Evolutionary conservation across 169 alveolate species (phyloP), one percentile per base, ranked within the genome.

Genomic region (Babesia bovis): DNA sequence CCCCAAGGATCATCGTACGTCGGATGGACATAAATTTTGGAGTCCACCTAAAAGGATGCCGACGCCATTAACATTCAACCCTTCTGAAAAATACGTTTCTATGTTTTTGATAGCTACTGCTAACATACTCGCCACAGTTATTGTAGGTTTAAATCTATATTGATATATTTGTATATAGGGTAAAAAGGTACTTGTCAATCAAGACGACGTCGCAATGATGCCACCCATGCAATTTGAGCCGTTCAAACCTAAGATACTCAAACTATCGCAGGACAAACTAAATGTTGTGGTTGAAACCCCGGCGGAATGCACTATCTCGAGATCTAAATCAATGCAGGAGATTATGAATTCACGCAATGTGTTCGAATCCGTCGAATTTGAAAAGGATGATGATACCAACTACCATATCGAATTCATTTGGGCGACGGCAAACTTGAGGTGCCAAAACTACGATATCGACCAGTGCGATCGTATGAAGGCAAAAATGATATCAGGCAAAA

Each of bases 21-120:
- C 91, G n/a, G 97, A 94, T 60, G 99, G 99, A 3, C 85, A 91
- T 15, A 94, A 87, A 56, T 98, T 98, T 88, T 98, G 99, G 99
- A 85, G 96, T 36, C 98, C 99, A 19, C 99, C 99, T 17, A 98
- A 98, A 79, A 91, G 99, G 82, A 94, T 96, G n/a, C 99, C 99
- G 12, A 78, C 81, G 45, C 97, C 98, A 15, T 85, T 94, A 13
- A 77, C 73, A 15, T 81, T 81, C 50, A 55, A 66, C 44, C 38
- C 66, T 15, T 32, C 38, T 19, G 84, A 71, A 15, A 7, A 44
- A n/a, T 50, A 44, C 33, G 45, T 44, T 50, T 53, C 90, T 50
- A 86, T 83, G 55, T 98, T 95, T 71, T 88, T 98, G 40, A 70
- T 91, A 23, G 84, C 96, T 47, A 90, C 94, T 45, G 90, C 99